Evolutionary conservation across 768 basidiomycete species (phyloP), one percentile per base, ranked within the genome.

Genomic region (Trametes punicea): DNA sequence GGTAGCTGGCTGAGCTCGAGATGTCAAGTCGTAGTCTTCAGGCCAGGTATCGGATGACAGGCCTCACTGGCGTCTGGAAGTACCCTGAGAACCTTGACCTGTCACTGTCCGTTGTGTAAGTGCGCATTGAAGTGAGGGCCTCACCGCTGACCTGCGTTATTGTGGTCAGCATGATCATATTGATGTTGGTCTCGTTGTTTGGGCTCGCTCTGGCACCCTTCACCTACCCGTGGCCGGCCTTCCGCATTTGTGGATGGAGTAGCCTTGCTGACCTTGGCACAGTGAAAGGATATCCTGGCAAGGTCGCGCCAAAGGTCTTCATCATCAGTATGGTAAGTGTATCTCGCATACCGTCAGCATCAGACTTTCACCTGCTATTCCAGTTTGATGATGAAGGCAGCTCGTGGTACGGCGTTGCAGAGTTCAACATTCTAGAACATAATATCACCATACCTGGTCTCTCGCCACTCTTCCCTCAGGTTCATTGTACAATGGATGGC

Each of bases 381-480:
- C n/a, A 64, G 63, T 64, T 55, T 30, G 46, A 51, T 2, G 39
- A 46, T 13, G 64, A 64, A 23, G 50, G 41, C 3, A 30, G 38
- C 4, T 42, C 42, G 15, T 68, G 67, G 67, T 56, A 53, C 46
- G 62, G 62, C 8, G 63, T 68, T 23, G 62, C 65, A 1, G 64
- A 68, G 59, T 68, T 68, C 55, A 55, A 68, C 51, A n/a, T 72
- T 41, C 67, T 75, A 4, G 69, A 62, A 7, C 62, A 69, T 16
- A 75, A 74, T 59, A 61, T 74, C 59, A 69, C 71, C 34, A 53
- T 74, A 18, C 69, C 71, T 2, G 75, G 75, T 7, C 56, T 75
- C 16, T 75, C 73, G 1, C 71, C 71, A 6, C 64, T 73, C 13
- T 77, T 59, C 65, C 75, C 74, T 2, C 49, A 73, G 46, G 67